Base-by-base conservation (phyloP, 331 rosid species). In the Stylosanthes scabra region DNA sequence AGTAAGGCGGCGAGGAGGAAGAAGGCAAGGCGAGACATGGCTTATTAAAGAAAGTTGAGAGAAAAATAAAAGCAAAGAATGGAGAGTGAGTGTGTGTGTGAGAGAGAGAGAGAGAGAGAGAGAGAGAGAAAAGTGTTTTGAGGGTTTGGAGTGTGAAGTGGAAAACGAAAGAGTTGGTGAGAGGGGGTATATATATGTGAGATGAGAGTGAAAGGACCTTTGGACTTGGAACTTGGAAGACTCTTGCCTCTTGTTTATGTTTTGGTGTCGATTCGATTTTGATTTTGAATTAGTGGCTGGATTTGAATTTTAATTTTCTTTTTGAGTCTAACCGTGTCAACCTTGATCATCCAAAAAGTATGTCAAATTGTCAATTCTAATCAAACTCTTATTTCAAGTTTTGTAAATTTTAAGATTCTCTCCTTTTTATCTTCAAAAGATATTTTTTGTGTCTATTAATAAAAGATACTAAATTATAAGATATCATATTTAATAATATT, bases 21-120 rank as follows among this genome's bases (percentile, higher is more conserved):
- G 44, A 88, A 45, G 0, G 88, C 29, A 7, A 82, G 27, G 78
- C 70, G 68, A 29, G 97, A 90, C 98, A 90, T 92, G 6, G 60
- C 9, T 1, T 25, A 11, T 15, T 4, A 12, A 3, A 4, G 14
- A 10, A 11, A n/a, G 4, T 15, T 8, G 14, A 29, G 45, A 9
- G 39, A 14, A 14, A 27, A 45, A 28, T 34, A 34, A 34, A 3
- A 34, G 6, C 6, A 34, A 16, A 42, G 12, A 13, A 11, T 46
- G 16, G n/a, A n/a, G n/a, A n/a, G n/a, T n/a, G n/a, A n/a, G n/a
- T n/a, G n/a, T n/a, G n/a, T n/a, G n/a, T n/a, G n/a, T n/a, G n/a
- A n/a, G n/a, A n/a, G n/a, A n/a, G n/a, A n/a, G n/a, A n/a, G 46
- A 9, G 49, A 2, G 63, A 10, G 42, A 6, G n/a, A 63, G 8